phyloP scores from a whole-genome alignment of 139 green algal species.

The Bryopsis sp. region DNA sequence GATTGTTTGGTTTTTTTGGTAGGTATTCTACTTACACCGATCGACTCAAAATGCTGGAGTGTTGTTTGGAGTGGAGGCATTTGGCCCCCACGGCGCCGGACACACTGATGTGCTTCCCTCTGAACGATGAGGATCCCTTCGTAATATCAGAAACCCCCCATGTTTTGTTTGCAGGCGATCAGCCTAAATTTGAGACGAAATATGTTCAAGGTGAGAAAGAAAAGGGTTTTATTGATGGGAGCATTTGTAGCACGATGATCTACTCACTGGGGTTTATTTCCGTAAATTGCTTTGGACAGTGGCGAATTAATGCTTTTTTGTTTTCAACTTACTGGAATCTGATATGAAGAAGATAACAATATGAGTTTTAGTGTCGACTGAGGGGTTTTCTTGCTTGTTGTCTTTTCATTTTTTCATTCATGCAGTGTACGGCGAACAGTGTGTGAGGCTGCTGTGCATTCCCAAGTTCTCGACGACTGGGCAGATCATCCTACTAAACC shows the following conservation, averaged over 20 bases:
- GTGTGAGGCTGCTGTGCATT: constrained; percentile 58
- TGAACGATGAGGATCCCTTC: constrained; percentile 84
- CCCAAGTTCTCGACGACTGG: constrained; percentile 64
- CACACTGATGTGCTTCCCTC: constrained; percentile 91
- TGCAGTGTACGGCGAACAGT: constrained; percentile 33
- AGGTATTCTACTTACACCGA: not conserved
- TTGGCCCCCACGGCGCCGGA: constrained; percentile 90
- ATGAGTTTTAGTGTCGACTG: too few species aligned
- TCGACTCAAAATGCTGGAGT: constrained; percentile 57
- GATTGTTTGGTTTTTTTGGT: not conserved
- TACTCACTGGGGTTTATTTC: too few species aligned
- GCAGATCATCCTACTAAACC: constrained; percentile 75
- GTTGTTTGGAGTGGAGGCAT: constrained; percentile 76
- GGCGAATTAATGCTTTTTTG: too few species aligned
- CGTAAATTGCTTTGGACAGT: too few species aligned
- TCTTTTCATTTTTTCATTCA: not conserved
- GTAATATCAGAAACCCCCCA: constrained; percentile 75
- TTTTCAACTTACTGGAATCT: too few species aligned
- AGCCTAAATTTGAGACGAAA: constrained; percentile 63
- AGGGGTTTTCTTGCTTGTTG: too few species aligned
- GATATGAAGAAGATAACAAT: too few species aligned
- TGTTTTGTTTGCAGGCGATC: constrained; percentile 88
- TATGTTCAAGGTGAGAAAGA: constrained; percentile 38
- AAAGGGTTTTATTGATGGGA: constrained; percentile 35
- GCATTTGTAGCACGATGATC: too few species aligned